A percentile compares a stretch with the other conserved stretches of the same genome.
These are phyloP conservation scores for Cicer judaicum DNA, from an alignment of 306 rosid genomes.

Conservation along the genomic window DNA sequence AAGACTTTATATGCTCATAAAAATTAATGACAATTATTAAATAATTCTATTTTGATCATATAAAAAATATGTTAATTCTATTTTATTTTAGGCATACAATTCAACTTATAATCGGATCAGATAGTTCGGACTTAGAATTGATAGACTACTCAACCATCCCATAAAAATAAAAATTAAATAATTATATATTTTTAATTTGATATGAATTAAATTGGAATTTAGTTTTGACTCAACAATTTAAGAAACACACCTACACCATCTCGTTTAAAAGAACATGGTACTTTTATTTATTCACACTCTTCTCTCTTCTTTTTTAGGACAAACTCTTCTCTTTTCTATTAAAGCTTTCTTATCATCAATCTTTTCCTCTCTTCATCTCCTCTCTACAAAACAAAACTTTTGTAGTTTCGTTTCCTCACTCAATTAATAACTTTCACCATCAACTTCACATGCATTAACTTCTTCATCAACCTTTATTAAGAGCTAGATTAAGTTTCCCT, in stretches of 20 bases:
- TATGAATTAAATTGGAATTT: background rate
- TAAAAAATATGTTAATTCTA: no score
- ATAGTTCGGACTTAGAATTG: no score
- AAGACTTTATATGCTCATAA: no score
- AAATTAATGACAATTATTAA: no score
- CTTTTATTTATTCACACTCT: background rate
- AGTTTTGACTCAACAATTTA: background rate
- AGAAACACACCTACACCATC: background rate
- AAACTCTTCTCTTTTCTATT: background rate
- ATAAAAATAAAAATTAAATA: no score
- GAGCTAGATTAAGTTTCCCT: background rate
- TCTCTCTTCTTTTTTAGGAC: background rate
- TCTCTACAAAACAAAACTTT: background rate
- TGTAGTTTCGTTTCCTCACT: background rate
- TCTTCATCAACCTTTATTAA: background rate
- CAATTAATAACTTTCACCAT: constrained; percentile 7
- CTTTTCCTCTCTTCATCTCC: background rate
- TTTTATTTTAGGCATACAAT: no score
- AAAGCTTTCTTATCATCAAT: background rate
- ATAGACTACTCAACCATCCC: no score
- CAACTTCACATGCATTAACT: constrained; percentile 1
- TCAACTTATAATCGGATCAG: no score
- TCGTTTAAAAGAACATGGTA: background rate
- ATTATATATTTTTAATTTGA: background rate
- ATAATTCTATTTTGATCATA: no score